Conservation (phyloP, 176 grass and related monocot species). For the Miscanthus lutarioriparius region DNA sequence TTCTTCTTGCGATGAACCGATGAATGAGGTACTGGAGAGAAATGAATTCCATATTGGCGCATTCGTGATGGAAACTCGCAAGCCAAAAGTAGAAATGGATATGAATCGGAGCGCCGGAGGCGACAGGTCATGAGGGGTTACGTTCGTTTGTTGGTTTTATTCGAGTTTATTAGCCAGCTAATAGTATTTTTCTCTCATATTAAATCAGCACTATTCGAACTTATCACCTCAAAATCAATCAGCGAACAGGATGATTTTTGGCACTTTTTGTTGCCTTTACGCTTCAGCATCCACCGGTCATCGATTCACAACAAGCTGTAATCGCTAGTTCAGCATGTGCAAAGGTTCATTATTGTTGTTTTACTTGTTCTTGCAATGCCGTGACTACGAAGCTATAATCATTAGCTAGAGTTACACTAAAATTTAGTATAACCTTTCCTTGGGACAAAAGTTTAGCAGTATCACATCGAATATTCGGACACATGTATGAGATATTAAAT, state of each 20-base stretch:
- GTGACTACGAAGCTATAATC: neutral
- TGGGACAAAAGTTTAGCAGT: too few relatives aligned
- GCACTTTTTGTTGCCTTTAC: neutral
- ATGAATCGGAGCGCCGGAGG: neutral
- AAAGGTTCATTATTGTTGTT: too few relatives aligned
- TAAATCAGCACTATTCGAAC: too few relatives aligned
- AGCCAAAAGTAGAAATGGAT: neutral
- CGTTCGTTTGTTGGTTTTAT: too few relatives aligned
- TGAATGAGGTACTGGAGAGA: too few relatives aligned
- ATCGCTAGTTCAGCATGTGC: neutral
- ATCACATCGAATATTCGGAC: too few relatives aligned
- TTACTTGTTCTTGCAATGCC: neutral
- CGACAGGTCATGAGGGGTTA: neutral
- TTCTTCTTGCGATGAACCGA: neutral
- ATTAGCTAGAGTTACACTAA: neutral
- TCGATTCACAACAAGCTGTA: neutral
- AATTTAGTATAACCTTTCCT: too few relatives aligned
- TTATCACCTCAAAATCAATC: too few relatives aligned
- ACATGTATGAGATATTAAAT: too few relatives aligned
- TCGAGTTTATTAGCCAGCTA: too few relatives aligned
- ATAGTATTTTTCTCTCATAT: too few relatives aligned
- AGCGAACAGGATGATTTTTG: too few relatives aligned
- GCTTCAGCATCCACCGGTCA: neutral
- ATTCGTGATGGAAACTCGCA: neutral
- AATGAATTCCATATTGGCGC: neutral